Evolutionary conservation across 2,329 filamentous ascomycete species (phyloP).

Genomic region (Rhinocladiella mackenziei): DNA sequence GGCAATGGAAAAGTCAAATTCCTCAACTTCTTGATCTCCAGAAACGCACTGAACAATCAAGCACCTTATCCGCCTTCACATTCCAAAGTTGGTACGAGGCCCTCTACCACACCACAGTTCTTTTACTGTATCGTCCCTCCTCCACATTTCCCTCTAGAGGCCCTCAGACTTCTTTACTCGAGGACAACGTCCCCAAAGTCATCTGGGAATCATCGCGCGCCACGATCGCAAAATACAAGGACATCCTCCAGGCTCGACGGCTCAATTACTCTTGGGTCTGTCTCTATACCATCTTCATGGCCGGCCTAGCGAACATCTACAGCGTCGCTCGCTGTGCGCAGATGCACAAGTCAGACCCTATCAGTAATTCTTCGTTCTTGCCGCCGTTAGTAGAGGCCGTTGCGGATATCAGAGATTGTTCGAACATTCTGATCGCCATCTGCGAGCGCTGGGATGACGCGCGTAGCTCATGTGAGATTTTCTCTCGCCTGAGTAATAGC

Average conservation of each 20-base stretch:
- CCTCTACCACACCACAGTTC: background rate
- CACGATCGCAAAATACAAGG: slow-evolving; percentile 45
- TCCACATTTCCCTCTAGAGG: background rate
- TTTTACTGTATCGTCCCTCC: background rate
- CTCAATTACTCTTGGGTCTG: slow-evolving; percentile 50
- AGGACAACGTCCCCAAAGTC: slow-evolving; percentile 33
- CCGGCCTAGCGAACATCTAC: slow-evolving; percentile 45
- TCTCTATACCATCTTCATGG: slow-evolving; percentile 48
- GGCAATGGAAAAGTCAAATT: background rate
- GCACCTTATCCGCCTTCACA: background rate
- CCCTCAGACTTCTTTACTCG: too few relatives aligned
- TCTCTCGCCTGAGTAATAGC: slow-evolving; percentile 44
- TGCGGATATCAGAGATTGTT: too few relatives aligned
- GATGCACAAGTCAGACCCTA: too few relatives aligned
- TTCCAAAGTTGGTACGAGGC: background rate
- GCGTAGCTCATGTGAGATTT: slow-evolving; percentile 42
- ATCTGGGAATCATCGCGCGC: too few relatives aligned
- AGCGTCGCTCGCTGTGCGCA: too few relatives aligned
- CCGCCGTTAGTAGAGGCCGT: too few relatives aligned
- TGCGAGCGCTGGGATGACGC: slow-evolving; percentile 43
- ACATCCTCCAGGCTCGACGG: slow-evolving; percentile 43
- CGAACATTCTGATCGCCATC: slow-evolving; percentile 45
- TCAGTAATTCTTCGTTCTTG: too few relatives aligned
- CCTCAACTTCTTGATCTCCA: background rate
- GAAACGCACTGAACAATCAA: background rate